Percentiles rank a stretch among this genome's conserved stretches.
phyloP scores from a whole-genome alignment of 805 yeast species.

The Komagataella ulmi region DNA sequence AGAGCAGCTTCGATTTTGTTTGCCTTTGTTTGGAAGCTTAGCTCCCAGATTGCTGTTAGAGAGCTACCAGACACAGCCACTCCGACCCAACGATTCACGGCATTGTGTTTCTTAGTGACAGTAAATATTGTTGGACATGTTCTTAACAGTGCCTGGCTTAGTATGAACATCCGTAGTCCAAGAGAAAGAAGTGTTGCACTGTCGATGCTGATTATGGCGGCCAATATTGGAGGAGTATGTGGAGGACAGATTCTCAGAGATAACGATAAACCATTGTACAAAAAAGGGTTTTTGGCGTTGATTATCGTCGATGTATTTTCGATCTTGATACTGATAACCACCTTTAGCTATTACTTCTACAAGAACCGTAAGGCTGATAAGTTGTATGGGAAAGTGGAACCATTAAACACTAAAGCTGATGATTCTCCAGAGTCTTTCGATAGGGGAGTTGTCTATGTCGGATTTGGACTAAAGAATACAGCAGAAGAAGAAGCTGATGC shows the following conservation, averaged over 20 bases:
- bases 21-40: slow-evolving; percentile 15
- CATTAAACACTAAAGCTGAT: background rate
- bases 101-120: slow-evolving; percentile 3
- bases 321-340: slow-evolving; percentile 5
- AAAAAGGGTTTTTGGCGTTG: slow-evolving; percentile 34
- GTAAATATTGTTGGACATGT: slow-evolving; percentile 9
- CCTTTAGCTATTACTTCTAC: slow-evolving; percentile 24
- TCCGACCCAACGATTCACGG: slow-evolving; percentile 26
- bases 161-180: slow-evolving; percentile 6
- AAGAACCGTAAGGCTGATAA: slow-evolving; percentile 17
- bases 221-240: slow-evolving; percentile 9
- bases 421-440: background rate
- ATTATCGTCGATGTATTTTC: slow-evolving; percentile 15
- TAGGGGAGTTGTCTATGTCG: background rate
- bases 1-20: slow-evolving; percentile 13
- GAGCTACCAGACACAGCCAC: slow-evolving; percentile 11
- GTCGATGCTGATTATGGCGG: slow-evolving; percentile 8
- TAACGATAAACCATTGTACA: slow-evolving; percentile 7
- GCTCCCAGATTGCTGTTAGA: slow-evolving; percentile 14
- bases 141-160: slow-evolving; percentile 7
- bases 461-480: background rate
- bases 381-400: background rate
- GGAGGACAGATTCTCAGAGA: slow-evolving; percentile 9
- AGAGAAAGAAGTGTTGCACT: slow-evolving; percentile 7
- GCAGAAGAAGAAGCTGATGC: background rate